Evolutionary conservation across 495 filamentous ascomycete genomes (phyloP).

Genomic region (Ascobolus immersus): DNA sequence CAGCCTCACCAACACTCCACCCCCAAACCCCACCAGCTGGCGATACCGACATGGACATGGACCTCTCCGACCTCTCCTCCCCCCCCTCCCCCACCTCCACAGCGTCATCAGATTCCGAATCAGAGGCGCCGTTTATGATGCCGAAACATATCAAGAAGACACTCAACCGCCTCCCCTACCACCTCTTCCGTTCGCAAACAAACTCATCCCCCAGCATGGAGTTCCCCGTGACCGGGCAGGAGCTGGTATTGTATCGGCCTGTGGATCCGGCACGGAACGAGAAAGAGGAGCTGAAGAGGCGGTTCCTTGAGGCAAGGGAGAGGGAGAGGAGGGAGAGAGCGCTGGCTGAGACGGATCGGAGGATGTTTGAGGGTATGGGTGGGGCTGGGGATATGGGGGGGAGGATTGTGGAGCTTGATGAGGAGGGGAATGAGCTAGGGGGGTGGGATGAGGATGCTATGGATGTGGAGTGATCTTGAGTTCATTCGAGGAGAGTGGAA

Average conservation of each 20-base stretch:
- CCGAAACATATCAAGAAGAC: neutral
- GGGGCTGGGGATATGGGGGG: neutral
- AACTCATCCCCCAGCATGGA: neutral
- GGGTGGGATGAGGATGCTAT: conserved; percentile 6
- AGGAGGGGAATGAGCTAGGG: conserved; percentile 2
- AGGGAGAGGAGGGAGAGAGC: too few species aligned
- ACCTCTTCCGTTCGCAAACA: neutral
- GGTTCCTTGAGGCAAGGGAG: too few species aligned
- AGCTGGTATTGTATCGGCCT: neutral
- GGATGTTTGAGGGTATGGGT: neutral
- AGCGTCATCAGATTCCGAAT: neutral
- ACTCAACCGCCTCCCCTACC: neutral
- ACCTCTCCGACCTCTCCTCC: neutral
- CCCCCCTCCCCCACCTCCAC: neutral
- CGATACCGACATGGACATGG: too few species aligned
- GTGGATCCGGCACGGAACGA: too few species aligned
- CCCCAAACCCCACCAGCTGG: too few species aligned
- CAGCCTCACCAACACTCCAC: neutral
- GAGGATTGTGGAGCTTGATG: neutral
- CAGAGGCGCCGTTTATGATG: too few species aligned
- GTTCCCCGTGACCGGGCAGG: neutral
- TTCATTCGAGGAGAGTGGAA: too few species aligned
- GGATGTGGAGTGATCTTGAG: conserved; percentile 8
- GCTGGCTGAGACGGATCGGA: too few species aligned
- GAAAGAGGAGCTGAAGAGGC: too few species aligned